phyloP scores from a whole-genome alignment of 768 basidiomycete species.

The Cubamyces sp. region DNA sequence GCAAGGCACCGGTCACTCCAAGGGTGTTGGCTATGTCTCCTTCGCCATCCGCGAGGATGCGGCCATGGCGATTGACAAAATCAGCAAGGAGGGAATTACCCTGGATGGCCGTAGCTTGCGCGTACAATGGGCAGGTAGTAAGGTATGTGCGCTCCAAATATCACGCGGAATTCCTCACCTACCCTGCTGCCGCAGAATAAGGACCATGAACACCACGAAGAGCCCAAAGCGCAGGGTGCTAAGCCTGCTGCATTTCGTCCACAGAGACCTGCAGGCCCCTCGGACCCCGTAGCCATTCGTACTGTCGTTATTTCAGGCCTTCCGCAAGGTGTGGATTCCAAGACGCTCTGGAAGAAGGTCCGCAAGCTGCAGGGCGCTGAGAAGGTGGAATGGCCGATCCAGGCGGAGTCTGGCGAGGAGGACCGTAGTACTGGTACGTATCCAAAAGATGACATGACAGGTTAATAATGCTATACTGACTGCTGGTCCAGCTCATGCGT shows the following conservation, averaged over 20 bases:
- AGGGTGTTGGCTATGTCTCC: slow-evolving; percentile 96
- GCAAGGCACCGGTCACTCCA: slow-evolving; percentile 72
- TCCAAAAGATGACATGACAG: background rate
- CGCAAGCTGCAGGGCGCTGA: slow-evolving; percentile 80
- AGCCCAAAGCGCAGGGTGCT: slow-evolving; percentile 40
- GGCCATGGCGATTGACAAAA: slow-evolving; percentile 65
- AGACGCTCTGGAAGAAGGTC: slow-evolving; percentile 82
- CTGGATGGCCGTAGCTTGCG: slow-evolving; percentile 73
- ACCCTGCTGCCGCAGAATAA: slow-evolving; percentile 42
- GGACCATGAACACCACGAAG: slow-evolving; percentile 40
- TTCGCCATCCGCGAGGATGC: slow-evolving; percentile 92
- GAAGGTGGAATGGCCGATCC: slow-evolving; percentile 71
- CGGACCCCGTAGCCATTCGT: slow-evolving; percentile 83
- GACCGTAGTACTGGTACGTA: slow-evolving; percentile 55
- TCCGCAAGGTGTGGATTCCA: slow-evolving; percentile 62
- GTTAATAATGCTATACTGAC: too few species aligned
- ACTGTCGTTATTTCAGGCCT: slow-evolving; percentile 82
- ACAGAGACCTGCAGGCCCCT: slow-evolving; percentile 34
- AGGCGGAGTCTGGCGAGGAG: slow-evolving; percentile 45
- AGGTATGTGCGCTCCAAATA: slow-evolving; percentile 47
- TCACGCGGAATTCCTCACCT: background rate
- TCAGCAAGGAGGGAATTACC: slow-evolving; percentile 64
- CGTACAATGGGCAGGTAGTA: slow-evolving; percentile 80
- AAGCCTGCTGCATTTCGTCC: slow-evolving; percentile 42
- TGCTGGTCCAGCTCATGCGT: slow-evolving; percentile 57